phyloP scores from a whole-genome alignment of 768 basidiomycete genomes.

The Holtermanniella nyarrowii region DNA sequence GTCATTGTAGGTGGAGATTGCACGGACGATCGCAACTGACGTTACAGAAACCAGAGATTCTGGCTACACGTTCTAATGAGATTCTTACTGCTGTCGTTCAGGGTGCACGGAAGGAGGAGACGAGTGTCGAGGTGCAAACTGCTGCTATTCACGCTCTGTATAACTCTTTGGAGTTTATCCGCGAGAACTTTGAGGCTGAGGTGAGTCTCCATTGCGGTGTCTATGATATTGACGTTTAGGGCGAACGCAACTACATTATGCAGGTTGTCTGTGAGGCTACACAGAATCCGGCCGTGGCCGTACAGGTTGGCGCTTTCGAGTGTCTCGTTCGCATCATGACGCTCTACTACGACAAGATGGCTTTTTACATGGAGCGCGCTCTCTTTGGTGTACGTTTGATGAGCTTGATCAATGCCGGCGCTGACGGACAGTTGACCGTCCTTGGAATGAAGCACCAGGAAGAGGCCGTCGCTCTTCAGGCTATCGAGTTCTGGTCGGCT shows the following conservation, averaged over 20 bases:
- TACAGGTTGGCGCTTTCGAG: constrained; percentile 94
- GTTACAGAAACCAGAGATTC: constrained; percentile 76
- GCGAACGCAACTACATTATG: constrained; percentile 99
- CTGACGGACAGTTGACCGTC: constrained; percentile 63
- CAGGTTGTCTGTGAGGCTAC: constrained; percentile 99
- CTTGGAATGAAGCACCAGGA: constrained; percentile 93
- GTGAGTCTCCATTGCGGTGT: constrained; percentile 49
- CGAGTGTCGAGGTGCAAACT: constrained; percentile 77
- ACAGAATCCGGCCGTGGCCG: constrained; percentile 63
- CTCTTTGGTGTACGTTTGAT: constrained; percentile 71
- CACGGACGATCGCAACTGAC: background rate
- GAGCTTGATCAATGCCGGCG: background rate
- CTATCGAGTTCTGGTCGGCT: constrained; percentile 98
- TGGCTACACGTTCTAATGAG: constrained; percentile 83
- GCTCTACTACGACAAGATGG: constrained; percentile 98
- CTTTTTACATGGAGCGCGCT: constrained; percentile 97
- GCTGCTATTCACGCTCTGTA: constrained; percentile 85
- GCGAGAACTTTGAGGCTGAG: constrained; percentile 96
- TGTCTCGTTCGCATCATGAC: constrained; percentile 94
- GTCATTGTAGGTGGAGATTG: constrained; percentile 59
- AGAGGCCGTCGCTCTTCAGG: constrained; percentile 85
- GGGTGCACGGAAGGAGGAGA: constrained; percentile 91
- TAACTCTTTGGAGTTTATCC: constrained; percentile 94
- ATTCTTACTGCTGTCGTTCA: constrained; percentile 97
- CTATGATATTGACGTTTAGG: too few species aligned